Base-by-base conservation (phyloP, 768 basidiomycete genomes). In the Neoboletus magnificus region DNA sequence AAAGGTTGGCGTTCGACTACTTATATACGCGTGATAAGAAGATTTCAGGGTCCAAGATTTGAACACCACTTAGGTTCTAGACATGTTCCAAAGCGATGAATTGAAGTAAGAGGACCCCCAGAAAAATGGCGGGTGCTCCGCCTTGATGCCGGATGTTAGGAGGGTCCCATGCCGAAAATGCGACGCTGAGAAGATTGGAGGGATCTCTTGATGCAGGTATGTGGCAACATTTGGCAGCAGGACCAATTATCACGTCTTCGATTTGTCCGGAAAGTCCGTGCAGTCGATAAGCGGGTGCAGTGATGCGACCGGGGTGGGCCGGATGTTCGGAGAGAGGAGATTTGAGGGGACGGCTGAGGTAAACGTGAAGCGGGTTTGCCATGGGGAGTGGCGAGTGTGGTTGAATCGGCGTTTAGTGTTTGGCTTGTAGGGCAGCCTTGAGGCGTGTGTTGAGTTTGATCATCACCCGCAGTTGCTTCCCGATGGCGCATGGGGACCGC, bases 101-200 rank as follows among this genome's bases (percentile, higher is more conserved):
- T 62, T 73, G 71, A 70, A 70, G 71, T 71, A 71, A 71, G 62
- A 63, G 54, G 22, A 55, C 61, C 70, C 70, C 70, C 68, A 62
- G 58, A 71, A 68, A 63, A 57, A 45, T 1, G 50, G 59, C 47
- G 54, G 58, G 51, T 52, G 41, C 42, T 48, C 64, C 40, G 58
- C 58, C 50, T 1, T 52, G 30, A 12, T 47, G 53, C 55, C 56
- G 60, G 56, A 54, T 11, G 45, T 56, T 52, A 61, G 54, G 63
- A 67, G 55, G 58, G 58, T 58, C 25, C 27, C 52, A 41, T 52
- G 60, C 70, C 66, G 52, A 58, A 63, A 62, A 57, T 22, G 58
- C 43, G 51, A 48, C 41, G 44, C 56, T 37, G 16, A 39, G 46
- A 39, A 59, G 66, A 52, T 61, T 67, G 16, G 36, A 59, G 47